These are phyloP conservation scores for Plasmodium chabaudi DNA, from an alignment of 169 alveolate species.

Conservation along the genomic window DNA sequence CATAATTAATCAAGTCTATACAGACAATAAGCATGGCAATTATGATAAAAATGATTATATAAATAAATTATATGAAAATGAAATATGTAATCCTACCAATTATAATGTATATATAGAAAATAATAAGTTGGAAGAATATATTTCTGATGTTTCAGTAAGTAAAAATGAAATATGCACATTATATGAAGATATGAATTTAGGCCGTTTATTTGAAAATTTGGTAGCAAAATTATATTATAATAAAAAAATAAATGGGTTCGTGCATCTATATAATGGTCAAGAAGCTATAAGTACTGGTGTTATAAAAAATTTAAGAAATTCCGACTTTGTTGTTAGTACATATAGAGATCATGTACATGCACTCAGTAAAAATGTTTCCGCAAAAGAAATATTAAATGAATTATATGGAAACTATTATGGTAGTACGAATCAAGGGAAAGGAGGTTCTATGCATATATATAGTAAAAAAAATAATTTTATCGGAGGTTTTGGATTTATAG, in stretches of 20 bases:
- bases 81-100: not conserved
- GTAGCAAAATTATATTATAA: slow-evolving; percentile 89
- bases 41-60: not conserved
- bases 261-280: slow-evolving; percentile 91
- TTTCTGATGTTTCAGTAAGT: slow-evolving; percentile 58
- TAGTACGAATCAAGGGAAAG: slow-evolving; percentile 88
- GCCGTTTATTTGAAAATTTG: slow-evolving; percentile 89
- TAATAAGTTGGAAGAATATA: slow-evolving; percentile 34
- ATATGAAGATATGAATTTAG: slow-evolving; percentile 87
- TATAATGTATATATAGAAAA: slow-evolving; percentile 34
- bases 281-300: slow-evolving; percentile 91
- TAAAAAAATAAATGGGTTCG: slow-evolving; percentile 90
- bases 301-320: slow-evolving; percentile 86
- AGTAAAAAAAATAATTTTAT: slow-evolving; percentile 84
- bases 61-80: not conserved
- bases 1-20: not conserved
- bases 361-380: slow-evolving; percentile 88
- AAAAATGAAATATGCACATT: slow-evolving; percentile 84
- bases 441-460: slow-evolving; percentile 94
- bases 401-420: slow-evolving; percentile 91
- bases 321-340: slow-evolving; percentile 90
- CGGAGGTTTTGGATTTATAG: slow-evolving; percentile 93
- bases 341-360: slow-evolving; percentile 93
- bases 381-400: slow-evolving; percentile 89
- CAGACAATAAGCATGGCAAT: not conserved